Percentiles rank a stretch among this genome's conserved stretches.
Evolutionary conservation across 495 filamentous ascomycete genomes (phyloP).

Genomic region (Talaromyces thailandensis): DNA sequence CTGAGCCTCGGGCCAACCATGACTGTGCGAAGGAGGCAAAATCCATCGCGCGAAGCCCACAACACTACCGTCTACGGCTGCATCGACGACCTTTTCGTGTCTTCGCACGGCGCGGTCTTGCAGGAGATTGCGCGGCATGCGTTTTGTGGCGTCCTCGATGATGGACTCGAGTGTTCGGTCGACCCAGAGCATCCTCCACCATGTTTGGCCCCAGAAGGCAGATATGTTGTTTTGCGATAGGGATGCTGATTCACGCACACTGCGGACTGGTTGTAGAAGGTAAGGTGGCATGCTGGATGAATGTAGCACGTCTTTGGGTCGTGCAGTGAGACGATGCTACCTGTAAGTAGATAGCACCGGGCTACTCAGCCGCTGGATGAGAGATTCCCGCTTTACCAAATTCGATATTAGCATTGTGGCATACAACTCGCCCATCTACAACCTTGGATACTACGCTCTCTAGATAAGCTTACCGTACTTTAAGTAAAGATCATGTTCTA

Average conservation of each 20-base stretch:
- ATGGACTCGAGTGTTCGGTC: not conserved
- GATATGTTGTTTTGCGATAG: no score
- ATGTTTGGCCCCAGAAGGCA: no score
- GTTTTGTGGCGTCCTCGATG: not conserved
- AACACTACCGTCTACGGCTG: not conserved
- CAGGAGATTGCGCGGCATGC: not conserved
- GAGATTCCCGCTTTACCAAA: not conserved
- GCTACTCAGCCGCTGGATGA: not conserved
- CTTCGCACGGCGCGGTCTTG: not conserved
- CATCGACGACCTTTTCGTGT: not conserved
- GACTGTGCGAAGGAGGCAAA: not conserved
- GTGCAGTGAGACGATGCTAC: not conserved
- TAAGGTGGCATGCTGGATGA: not conserved
- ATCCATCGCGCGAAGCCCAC: not conserved
- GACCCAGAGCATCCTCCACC: not conserved
- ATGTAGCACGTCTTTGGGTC: not conserved
- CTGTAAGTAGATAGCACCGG: no score
- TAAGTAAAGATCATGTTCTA: not conserved
- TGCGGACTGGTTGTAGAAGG: not conserved
- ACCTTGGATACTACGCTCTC: not conserved
- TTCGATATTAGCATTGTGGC: not conserved
- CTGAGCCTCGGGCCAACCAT: not conserved
- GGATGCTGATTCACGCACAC: not conserved
- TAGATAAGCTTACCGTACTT: not conserved
- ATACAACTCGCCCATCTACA: no score